Conservation (phyloP, 2,329 filamentous ascomycete genomes). For the Alternaria triticina region DNA sequence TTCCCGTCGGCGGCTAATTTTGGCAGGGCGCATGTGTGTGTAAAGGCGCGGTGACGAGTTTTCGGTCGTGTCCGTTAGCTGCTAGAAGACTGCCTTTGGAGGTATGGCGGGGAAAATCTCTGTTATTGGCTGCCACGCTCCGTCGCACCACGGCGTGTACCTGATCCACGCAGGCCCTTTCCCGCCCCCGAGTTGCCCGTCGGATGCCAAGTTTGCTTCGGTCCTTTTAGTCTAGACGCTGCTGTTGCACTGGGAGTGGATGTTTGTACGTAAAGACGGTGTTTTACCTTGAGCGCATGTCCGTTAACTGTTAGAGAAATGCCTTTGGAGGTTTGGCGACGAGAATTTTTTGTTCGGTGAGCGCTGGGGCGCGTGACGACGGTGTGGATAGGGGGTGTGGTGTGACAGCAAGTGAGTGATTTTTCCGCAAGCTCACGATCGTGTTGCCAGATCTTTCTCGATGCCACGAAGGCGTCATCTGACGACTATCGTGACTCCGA, state of each 20-base stretch:
- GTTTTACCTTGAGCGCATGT: conserved; percentile 5
- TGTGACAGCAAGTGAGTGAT: conserved; percentile 1
- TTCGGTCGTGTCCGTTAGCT: conserved; percentile 15
- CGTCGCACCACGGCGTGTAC: conserved; percentile 7
- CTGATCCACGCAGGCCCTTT: conserved; percentile 9
- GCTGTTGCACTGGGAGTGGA: conserved; percentile 21
- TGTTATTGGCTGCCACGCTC: conserved; percentile 20
- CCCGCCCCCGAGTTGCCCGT: conserved; percentile 15
- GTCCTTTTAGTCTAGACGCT: conserved; percentile 16
- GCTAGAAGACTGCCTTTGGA: conserved; percentile 22
- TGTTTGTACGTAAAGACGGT: conserved; percentile 29
- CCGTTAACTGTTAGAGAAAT: conserved; percentile 27
- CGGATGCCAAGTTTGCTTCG: conserved; percentile 9
- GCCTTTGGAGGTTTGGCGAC: conserved; percentile 26
- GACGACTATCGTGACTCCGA: not conserved
- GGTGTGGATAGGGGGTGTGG: conserved; percentile 2
- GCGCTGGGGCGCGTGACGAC: conserved; percentile 7
- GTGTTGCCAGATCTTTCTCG: not conserved
- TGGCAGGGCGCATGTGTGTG: conserved; percentile 6
- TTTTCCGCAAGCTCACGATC: not conserved
- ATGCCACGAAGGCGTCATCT: not conserved
- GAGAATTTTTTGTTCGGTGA: conserved; percentile 14
- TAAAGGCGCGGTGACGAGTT: conserved; percentile 1
- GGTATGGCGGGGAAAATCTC: conserved; percentile 25
- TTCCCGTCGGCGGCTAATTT: conserved; percentile 22